Evolutionary conservation across 176 grass and related monocot species (phyloP).

Genomic region (Triticum urartu): DNA sequence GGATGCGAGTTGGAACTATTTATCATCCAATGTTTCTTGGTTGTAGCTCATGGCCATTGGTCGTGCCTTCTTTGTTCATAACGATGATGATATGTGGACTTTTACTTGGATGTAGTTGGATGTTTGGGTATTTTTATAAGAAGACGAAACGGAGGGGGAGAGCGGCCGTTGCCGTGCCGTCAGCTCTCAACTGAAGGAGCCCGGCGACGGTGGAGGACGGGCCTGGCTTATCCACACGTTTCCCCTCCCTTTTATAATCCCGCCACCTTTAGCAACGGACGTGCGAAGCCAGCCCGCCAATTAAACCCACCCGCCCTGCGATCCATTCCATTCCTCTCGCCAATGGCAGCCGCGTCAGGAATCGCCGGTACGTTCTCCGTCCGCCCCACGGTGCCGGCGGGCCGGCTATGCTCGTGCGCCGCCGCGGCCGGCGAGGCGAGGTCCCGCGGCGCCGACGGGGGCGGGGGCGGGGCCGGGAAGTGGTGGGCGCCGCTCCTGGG

Average conservation of each 20-base stretch:
- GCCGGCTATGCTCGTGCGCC: not conserved
- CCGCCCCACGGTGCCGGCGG: not conserved
- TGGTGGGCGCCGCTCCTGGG: constrained; percentile 92
- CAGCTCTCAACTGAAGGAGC: too few relatives aligned
- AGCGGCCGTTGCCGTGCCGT: not conserved
- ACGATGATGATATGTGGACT: not conserved
- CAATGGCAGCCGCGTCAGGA: constrained; percentile 32
- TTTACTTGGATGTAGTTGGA: not conserved
- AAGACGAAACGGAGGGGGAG: not conserved
- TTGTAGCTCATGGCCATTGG: not conserved
- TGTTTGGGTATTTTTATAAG: not conserved
- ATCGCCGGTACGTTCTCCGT: not conserved
- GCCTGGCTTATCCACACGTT: not conserved
- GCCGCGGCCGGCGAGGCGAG: not conserved
- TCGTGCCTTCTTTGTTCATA: not conserved
- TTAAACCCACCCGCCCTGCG: not conserved
- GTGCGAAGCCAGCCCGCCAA: not conserved
- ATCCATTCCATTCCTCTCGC: not conserved
- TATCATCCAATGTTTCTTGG: not conserved
- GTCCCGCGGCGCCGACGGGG: not conserved
- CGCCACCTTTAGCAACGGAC: not conserved
- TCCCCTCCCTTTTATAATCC: constrained; percentile 12
- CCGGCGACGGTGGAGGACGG: not conserved
- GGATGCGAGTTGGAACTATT: not conserved
- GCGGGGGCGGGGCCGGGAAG: constrained; percentile 5